These are phyloP conservation scores for Trichoderma sp. DNA, from an alignment of 2,329 filamentous ascomycete genomes.

Conservation along the genomic window DNA sequence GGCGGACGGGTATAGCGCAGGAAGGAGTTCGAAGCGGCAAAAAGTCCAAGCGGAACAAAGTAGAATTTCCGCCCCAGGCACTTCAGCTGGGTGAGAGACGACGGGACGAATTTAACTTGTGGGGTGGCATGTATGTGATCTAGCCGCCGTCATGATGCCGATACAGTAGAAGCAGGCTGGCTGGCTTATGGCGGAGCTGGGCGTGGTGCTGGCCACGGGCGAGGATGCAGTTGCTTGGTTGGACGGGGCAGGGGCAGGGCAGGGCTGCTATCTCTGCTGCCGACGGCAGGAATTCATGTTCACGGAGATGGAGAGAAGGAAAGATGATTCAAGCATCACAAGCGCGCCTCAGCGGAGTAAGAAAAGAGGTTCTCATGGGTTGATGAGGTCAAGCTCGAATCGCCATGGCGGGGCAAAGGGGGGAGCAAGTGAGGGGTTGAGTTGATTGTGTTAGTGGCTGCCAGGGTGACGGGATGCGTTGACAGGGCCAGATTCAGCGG, in stretches of 20 bases:
- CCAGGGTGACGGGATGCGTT: neutral
- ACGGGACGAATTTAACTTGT: neutral
- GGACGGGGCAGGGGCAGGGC: neutral
- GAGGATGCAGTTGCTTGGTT: slow-evolving; percentile 2
- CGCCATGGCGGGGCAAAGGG: slow-evolving; percentile 14
- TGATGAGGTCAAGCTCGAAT: slow-evolving; percentile 16
- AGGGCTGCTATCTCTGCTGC: neutral
- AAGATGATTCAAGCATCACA: neutral
- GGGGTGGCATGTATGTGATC: neutral
- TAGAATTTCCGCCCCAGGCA: neutral
- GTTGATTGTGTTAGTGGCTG: neutral
- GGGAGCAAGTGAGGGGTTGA: slow-evolving; percentile 15
- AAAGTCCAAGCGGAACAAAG: neutral
- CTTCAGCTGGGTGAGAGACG: neutral
- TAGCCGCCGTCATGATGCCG: neutral
- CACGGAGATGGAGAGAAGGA: neutral
- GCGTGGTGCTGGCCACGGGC: neutral
- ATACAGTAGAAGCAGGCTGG: neutral
- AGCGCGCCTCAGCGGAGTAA: neutral
- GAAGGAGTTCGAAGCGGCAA: neutral
- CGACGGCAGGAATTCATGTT: neutral
- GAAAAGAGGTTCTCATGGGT: neutral
- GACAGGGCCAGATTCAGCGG: slow-evolving; percentile 14
- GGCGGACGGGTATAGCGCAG: neutral
- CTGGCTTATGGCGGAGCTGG: neutral